Conservation (phyloP, 2,329 filamentous ascomycete genomes). For the Nothophoma quercina region DNA sequence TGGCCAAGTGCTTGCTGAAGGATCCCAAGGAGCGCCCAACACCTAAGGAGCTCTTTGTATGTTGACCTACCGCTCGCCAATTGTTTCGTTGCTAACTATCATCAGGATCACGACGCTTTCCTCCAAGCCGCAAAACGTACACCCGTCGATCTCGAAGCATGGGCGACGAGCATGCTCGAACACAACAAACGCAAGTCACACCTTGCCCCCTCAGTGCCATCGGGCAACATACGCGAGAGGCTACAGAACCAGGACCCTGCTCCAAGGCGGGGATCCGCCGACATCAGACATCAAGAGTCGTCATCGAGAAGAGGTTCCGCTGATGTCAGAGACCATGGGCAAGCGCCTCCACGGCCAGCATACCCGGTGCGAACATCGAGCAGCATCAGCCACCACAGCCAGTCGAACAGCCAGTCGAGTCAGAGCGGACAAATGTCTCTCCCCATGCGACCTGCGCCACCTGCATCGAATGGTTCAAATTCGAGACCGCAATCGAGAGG, state of each 20-base stretch:
- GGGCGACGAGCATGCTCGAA: constrained; percentile 94
- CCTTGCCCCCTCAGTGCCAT: constrained; percentile 79
- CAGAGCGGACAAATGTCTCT: constrained; percentile 48
- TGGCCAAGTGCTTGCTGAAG: constrained; percentile 94
- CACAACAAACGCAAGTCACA: constrained; percentile 95
- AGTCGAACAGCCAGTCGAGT: constrained; percentile 19
- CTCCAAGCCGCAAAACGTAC: constrained; percentile 96
- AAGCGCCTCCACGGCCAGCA: constrained; percentile 47
- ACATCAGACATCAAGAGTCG: constrained; percentile 38
- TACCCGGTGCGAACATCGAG: constrained; percentile 56
- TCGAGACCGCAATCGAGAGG: constrained; percentile 35
- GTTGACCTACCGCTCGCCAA: constrained; percentile 45
- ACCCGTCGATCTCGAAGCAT: constrained; percentile 89
- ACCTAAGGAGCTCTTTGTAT: constrained; percentile 89
- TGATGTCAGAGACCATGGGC: constrained; percentile 29
- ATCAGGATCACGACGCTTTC: constrained; percentile 88
- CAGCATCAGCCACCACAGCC: constrained; percentile 41
- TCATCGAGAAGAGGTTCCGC: constrained; percentile 35
- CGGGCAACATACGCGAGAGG: constrained; percentile 58
- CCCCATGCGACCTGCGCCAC: constrained; percentile 56
- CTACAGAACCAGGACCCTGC: constrained; percentile 47
- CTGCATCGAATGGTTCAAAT: constrained; percentile 37
- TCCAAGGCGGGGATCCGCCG: constrained; percentile 32
- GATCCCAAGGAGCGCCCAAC: constrained; percentile 88
- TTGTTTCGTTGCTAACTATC: constrained; percentile 20